A percentile compares a stretch with the other conserved stretches of the same genome.
Conservation (phyloP, 176 grass and related monocot species). For the Cenchrus fungigraminus region DNA sequence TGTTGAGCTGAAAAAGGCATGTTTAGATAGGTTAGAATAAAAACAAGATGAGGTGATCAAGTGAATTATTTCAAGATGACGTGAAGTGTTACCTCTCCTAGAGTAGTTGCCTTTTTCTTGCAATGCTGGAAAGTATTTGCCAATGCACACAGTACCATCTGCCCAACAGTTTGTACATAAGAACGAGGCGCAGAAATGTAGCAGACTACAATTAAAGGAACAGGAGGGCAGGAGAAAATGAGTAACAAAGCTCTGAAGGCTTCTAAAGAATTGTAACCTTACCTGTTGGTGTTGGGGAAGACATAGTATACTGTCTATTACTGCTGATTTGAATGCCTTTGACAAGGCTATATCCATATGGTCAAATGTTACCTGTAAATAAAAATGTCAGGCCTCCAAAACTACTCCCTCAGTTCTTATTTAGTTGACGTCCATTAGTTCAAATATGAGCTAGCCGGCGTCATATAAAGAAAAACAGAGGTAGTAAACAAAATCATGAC, state of each 20-base stretch:
- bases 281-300: conserved; percentile 99
- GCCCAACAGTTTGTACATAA: conserved; percentile 23
- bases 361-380: conserved; percentile 85
- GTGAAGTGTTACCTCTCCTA: conserved; percentile 68
- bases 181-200: conserved; percentile 16
- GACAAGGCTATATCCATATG: conserved; percentile 91
- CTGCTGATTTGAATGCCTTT: conserved; percentile 77
- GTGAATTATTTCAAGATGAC: not conserved
- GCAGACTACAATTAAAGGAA: not conserved
- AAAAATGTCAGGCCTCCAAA: conserved; percentile 15
- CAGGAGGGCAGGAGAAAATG: not conserved
- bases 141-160: conserved; percentile 76
- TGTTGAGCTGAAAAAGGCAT: conserved; percentile 68
- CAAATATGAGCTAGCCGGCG: too few relatives aligned
- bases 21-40: conserved; percentile 19
- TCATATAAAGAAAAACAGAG: too few relatives aligned
- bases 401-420: too few relatives aligned
- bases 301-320: conserved; percentile 83
- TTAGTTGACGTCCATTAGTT: too few relatives aligned
- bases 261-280: conserved; percentile 5
- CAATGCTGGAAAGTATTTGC: conserved; percentile 64
- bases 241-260: not conserved
- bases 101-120: conserved; percentile 68
- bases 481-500: not conserved
- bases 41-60: not conserved